Evolutionary conservation across 1,284 basidiomycete species (phyloP).

Genomic region (Xanthoconium separans): DNA sequence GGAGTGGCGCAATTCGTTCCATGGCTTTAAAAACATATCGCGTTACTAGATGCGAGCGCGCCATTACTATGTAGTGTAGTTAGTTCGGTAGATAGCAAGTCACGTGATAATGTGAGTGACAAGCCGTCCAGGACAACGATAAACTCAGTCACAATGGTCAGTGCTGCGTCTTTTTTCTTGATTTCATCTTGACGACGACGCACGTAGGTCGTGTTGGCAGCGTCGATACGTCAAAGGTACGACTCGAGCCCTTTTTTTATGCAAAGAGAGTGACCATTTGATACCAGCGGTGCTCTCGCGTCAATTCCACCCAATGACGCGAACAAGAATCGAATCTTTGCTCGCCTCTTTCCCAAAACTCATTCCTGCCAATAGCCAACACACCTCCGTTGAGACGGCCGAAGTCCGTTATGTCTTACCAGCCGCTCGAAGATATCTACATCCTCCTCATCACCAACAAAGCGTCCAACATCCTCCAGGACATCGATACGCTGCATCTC

Average conservation of each 20-base stretch:
- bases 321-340: conserved; percentile 91
- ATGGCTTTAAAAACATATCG: conserved; percentile 60
- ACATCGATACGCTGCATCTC: conserved; percentile 95
- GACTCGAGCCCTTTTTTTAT: conserved; percentile 19
- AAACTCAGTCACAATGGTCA: conserved; percentile 16
- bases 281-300: conserved; percentile 88
- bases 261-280: not conserved
- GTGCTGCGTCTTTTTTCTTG: not conserved
- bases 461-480: conserved; percentile 96
- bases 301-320: conserved; percentile 93
- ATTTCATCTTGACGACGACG: conserved; percentile 1
- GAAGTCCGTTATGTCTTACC: conserved; percentile 98
- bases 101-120: conserved; percentile 12
- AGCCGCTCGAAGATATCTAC: conserved; percentile 97
- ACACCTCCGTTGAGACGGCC: conserved; percentile 91
- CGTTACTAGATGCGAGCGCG: conserved; percentile 5
- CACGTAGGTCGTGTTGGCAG: conserved; percentile 82
- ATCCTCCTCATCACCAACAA: conserved; percentile 99
- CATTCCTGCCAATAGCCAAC: conserved; percentile 95
- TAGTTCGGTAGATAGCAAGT: not conserved
- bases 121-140: not conserved
- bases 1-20: conserved; percentile 83
- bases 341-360: conserved; percentile 97
- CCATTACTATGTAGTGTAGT: no score
- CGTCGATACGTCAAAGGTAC: conserved; percentile 90